These are phyloP conservation scores for Mucor indicus DNA, from an alignment of 371 early-diverging fungal species.

Conservation along the genomic window DNA sequence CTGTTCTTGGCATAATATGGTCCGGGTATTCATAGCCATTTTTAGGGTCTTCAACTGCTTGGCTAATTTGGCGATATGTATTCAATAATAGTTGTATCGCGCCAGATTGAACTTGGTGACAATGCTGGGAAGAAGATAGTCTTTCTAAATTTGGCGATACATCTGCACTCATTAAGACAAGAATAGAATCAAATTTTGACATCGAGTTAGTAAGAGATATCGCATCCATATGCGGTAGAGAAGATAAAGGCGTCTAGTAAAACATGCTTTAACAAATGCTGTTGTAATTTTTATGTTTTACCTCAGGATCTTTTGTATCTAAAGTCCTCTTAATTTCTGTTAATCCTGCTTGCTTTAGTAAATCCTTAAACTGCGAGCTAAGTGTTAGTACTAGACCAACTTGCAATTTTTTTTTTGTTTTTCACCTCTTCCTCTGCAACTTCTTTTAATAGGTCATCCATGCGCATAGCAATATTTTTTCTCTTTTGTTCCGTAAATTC, in stretches of 20 bases:
- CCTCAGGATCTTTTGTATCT: conserved; percentile 31
- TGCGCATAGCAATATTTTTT: conserved; percentile 22
- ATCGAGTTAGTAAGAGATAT: conserved; percentile 50
- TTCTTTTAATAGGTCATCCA: conserved; percentile 25
- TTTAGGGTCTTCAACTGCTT: conserved; percentile 60
- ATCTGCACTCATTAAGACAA: conserved; percentile 50
- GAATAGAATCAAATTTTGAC: conserved; percentile 65
- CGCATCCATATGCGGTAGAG: conserved; percentile 56
- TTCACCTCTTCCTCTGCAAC: conserved; percentile 45
- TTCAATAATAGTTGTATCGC: conserved; percentile 59
- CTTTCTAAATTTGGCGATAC: conserved; percentile 48
- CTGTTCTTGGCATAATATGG: conserved; percentile 60
- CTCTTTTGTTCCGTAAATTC: conserved; percentile 34
- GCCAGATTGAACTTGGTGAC: conserved; percentile 33
- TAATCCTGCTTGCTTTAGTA: conserved; percentile 49
- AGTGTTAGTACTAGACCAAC: neutral
- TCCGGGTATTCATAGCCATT: conserved; percentile 68
- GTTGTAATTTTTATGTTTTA: conserved; percentile 6
- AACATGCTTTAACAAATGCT: neutral
- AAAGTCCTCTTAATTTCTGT: conserved; percentile 33
- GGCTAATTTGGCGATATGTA: conserved; percentile 58
- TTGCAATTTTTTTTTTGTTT: neutral
- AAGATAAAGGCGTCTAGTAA: conserved; percentile 58
- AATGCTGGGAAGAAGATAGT: conserved; percentile 40
- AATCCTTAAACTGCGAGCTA: conserved; percentile 21